Conservation (phyloP, 108 stramenopile species). For the Licmophora abbreviata region DNA sequence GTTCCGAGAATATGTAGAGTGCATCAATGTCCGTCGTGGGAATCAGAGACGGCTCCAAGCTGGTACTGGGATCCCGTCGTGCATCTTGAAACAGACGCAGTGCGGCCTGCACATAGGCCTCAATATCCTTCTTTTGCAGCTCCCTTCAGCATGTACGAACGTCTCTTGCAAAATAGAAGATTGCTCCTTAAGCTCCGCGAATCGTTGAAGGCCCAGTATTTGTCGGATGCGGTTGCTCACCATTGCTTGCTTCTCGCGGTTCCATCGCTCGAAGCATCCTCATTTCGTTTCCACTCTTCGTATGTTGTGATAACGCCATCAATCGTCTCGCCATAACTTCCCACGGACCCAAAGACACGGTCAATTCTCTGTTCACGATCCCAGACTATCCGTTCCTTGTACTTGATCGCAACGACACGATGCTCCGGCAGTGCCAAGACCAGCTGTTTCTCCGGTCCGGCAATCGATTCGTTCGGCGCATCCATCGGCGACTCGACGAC, state of each 20-base stretch:
- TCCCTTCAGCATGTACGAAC: neutral
- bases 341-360: conserved; percentile 60
- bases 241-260: conserved; percentile 32
- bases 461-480: conserved; percentile 58
- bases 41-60: conserved; percentile 13
- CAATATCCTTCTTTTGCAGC: conserved; percentile 17
- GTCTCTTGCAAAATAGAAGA: conserved; percentile 17
- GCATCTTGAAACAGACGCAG: conserved; percentile 29
- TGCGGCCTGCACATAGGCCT: conserved; percentile 35
- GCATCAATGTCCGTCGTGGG: conserved; percentile 28
- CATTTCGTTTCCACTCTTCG: conserved; percentile 62
- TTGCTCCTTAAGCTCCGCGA: conserved; percentile 24
- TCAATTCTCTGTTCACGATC: conserved; percentile 56
- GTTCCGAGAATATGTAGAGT: conserved; percentile 52
- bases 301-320: conserved; percentile 52
- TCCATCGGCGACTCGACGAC: conserved; percentile 58
- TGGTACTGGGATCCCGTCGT: conserved; percentile 11
- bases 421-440: conserved; percentile 82
- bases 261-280: conserved; percentile 34
- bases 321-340: conserved; percentile 48
- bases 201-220: conserved; percentile 36
- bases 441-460: conserved; percentile 42
- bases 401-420: conserved; percentile 65
- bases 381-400: conserved; percentile 76
- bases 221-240: conserved; percentile 24